These are phyloP conservation scores for Botrytis pseudocinerea DNA, from an alignment of 2,329 filamentous ascomycete genomes.

Conservation along the genomic window DNA sequence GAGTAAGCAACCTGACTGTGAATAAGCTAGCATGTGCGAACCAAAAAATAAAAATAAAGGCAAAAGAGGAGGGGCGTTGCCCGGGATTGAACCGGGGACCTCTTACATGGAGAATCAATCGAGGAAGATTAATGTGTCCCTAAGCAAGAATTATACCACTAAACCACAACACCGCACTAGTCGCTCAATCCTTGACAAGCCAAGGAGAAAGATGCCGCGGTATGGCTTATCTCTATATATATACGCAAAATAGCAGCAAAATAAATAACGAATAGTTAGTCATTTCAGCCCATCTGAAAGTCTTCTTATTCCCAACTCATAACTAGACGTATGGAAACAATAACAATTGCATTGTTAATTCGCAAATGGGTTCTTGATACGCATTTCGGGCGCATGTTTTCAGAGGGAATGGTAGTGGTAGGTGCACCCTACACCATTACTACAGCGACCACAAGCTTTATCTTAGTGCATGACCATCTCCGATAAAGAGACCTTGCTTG, in stretches of 20 bases:
- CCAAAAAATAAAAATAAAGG: not conserved
- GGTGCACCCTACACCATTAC: not conserved
- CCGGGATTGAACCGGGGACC: conserved; percentile 15
- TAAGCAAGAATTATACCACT: conserved; percentile 20
- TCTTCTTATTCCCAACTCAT: not conserved
- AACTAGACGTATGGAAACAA: too few species aligned
- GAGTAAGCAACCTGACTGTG: not conserved
- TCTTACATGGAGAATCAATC: conserved; percentile 2
- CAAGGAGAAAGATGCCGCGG: rapidly evolving
- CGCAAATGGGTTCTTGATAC: not conserved
- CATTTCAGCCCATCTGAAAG: not conserved
- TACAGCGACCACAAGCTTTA: conserved; percentile 24
- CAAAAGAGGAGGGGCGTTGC: not conserved
- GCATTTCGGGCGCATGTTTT: not conserved
- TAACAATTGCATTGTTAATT: not conserved
- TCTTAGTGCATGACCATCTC: conserved; percentile 29
- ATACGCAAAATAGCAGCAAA: rapidly evolving
- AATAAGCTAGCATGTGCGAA: too few species aligned
- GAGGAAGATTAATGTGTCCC: not conserved
- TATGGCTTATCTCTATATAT: rapidly evolving
- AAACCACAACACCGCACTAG: not conserved
- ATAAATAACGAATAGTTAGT: too few species aligned
- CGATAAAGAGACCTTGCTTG: conserved; percentile 27
- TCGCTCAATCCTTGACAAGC: rapidly evolving
- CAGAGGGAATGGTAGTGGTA: not conserved